phyloP scores from a whole-genome alignment of 768 basidiomycete genomes.

The Boletus eberwhitei region DNA sequence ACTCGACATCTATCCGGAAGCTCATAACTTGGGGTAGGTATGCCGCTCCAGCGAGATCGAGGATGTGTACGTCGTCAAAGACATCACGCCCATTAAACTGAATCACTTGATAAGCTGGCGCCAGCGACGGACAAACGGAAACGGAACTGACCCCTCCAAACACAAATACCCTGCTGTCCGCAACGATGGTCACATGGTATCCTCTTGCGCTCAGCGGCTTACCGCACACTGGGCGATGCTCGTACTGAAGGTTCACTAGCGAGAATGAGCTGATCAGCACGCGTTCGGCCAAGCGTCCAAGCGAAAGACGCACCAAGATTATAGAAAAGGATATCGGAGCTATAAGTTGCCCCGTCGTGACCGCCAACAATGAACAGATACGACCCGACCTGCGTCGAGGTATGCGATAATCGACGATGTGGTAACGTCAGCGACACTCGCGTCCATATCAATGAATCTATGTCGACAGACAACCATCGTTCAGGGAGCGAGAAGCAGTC shows the following conservation, averaged over 20 bases:
- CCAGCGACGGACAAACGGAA: neutral
- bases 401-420: slow-evolving; percentile 75
- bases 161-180: slow-evolving; percentile 81
- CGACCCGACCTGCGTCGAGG: slow-evolving; percentile 86
- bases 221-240: slow-evolving; percentile 65
- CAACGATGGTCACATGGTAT: slow-evolving; percentile 78
- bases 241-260: slow-evolving; percentile 81
- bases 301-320: slow-evolving; percentile 68
- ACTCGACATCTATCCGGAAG: slow-evolving; percentile 52
- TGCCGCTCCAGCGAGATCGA: slow-evolving; percentile 84
- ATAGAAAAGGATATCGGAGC: slow-evolving; percentile 72
- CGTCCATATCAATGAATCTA: slow-evolving; percentile 31
- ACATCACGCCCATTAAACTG: slow-evolving; percentile 74
- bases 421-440: slow-evolving; percentile 21
- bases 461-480: neutral
- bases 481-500: neutral
- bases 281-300: neutral
- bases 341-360: slow-evolving; percentile 77
- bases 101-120: slow-evolving; percentile 10
- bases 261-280: neutral
- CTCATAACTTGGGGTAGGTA: slow-evolving; percentile 89
- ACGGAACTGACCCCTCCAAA: slow-evolving; percentile 61
- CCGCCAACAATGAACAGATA: slow-evolving; percentile 90
- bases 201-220: slow-evolving; percentile 71
- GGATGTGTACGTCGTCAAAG: slow-evolving; percentile 80